Evolutionary conservation across 805 yeast genomes (phyloP).

Genomic region (Phaffomyces thermotolerans): DNA sequence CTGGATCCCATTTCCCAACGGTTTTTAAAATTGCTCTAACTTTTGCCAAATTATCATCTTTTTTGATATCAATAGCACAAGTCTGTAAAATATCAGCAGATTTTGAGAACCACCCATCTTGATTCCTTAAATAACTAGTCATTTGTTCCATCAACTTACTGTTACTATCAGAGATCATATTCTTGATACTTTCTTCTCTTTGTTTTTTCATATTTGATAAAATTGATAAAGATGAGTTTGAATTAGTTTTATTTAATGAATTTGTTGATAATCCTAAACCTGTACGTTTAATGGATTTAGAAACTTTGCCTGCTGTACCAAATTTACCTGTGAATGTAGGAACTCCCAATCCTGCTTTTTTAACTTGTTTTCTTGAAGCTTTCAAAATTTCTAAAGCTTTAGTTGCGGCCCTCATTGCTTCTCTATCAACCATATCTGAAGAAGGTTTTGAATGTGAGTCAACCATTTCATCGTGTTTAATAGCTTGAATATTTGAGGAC

Average conservation of each 20-base stretch:
- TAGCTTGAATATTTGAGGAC: conserved; percentile 62
- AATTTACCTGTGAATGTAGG: conserved; percentile 97
- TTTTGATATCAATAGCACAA: conserved; percentile 32
- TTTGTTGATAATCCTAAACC: conserved; percentile 20
- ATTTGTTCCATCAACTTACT: conserved; percentile 30
- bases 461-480: conserved; percentile 74
- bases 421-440: conserved; percentile 40
- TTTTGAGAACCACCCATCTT: conserved; percentile 34
- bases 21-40: conserved; percentile 62
- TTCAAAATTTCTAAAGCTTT: conserved; percentile 50
- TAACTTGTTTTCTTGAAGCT: conserved; percentile 41
- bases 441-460: conserved; percentile 34
- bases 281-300: conserved; percentile 15
- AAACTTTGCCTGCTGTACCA: conserved; percentile 70
- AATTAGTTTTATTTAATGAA: not conserved
- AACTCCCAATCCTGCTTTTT: conserved; percentile 50
- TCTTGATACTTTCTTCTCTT: conserved; percentile 14
- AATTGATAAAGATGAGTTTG: conserved; percentile 40
- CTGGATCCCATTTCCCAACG: conserved; percentile 62
- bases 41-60: conserved; percentile 49
- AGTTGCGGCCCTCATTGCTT: conserved; percentile 51
- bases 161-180: conserved; percentile 2
- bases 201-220: conserved; percentile 40
- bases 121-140: conserved; percentile 30
- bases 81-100: conserved; percentile 41